These are phyloP conservation scores for Rhodotorula sp. DNA, from an alignment of 1,284 basidiomycete species.

Conservation along the genomic window DNA sequence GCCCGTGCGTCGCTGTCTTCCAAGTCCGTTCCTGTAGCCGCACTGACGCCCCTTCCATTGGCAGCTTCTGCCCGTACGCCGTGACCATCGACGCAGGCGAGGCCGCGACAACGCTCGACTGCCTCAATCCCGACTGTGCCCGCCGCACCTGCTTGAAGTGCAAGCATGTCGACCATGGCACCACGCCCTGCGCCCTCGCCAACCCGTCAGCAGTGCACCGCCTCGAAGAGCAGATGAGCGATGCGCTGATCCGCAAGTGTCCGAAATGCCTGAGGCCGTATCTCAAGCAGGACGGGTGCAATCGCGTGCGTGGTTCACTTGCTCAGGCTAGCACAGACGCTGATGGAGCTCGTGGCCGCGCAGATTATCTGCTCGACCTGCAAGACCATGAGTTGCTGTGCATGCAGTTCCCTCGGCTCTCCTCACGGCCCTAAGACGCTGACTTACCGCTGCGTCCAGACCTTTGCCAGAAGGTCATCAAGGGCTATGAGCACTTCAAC, in stretches of 20 bases:
- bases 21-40: neutral
- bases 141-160: slow-evolving; percentile 5
- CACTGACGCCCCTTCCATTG: too few relatives aligned
- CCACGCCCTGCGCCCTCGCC: slow-evolving; percentile 5
- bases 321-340: too few relatives aligned
- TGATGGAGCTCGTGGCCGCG: too few relatives aligned
- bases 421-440: neutral
- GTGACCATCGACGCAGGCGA: neutral
- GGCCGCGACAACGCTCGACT: neutral
- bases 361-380: slow-evolving; percentile 12
- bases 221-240: slow-evolving; percentile 11
- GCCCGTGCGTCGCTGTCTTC: slow-evolving; percentile 1
- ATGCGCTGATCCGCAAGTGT: neutral
- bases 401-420: neutral
- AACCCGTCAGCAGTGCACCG: slow-evolving; percentile 4
- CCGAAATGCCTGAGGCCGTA: slow-evolving; percentile 2
- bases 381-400: slow-evolving; percentile 2
- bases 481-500: slow-evolving; percentile 6
- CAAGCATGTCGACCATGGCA: neutral
- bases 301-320: too few relatives aligned
- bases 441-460: neutral
- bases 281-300: slow-evolving; percentile 12
- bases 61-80: slow-evolving; percentile 11
- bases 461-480: neutral
- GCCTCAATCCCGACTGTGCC: slow-evolving; percentile 14